These are phyloP conservation scores for Chlamydomonas sp. DNA, from an alignment of 139 green algal genomes.

Conservation along the genomic window DNA sequence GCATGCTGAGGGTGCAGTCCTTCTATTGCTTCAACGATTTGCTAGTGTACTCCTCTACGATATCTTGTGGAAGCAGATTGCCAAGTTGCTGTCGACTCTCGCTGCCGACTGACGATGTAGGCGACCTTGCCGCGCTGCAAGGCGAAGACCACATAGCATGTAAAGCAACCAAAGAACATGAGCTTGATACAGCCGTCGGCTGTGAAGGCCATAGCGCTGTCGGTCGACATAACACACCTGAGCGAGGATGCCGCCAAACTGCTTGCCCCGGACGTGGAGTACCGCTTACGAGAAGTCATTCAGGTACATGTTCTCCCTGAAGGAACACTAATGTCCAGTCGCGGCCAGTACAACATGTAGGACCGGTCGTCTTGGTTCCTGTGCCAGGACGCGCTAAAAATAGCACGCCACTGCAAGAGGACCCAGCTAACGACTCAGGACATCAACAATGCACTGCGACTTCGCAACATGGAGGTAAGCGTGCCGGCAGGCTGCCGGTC, in stretches of 20 bases:
- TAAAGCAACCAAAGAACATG: background rate
- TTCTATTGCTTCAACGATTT: too few relatives aligned
- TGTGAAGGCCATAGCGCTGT: slow-evolving; percentile 76
- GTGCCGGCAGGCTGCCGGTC: background rate
- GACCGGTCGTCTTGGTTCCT: background rate
- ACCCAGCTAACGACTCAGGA: slow-evolving; percentile 80
- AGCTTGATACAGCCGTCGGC: slow-evolving; percentile 14
- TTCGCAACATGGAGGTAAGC: slow-evolving; percentile 78
- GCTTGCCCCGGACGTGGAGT: slow-evolving; percentile 90
- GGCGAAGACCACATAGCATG: too few relatives aligned
- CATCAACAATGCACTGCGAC: slow-evolving; percentile 81
- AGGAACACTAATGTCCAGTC: background rate
- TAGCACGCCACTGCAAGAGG: slow-evolving; percentile 85
- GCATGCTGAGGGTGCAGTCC: too few relatives aligned
- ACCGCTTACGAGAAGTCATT: slow-evolving; percentile 89
- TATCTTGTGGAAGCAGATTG: too few relatives aligned
- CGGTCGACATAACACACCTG: slow-evolving; percentile 68
- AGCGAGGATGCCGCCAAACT: slow-evolving; percentile 68
- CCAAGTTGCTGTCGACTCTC: too few relatives aligned
- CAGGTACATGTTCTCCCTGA: slow-evolving; percentile 63
- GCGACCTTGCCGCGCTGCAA: too few relatives aligned
- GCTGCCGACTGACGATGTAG: too few relatives aligned
- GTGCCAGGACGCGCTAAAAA: slow-evolving; percentile 88
- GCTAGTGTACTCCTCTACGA: too few relatives aligned
- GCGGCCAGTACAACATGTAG: background rate